phyloP scores from a whole-genome alignment of 805 yeast species.

The Ogataea pini region DNA sequence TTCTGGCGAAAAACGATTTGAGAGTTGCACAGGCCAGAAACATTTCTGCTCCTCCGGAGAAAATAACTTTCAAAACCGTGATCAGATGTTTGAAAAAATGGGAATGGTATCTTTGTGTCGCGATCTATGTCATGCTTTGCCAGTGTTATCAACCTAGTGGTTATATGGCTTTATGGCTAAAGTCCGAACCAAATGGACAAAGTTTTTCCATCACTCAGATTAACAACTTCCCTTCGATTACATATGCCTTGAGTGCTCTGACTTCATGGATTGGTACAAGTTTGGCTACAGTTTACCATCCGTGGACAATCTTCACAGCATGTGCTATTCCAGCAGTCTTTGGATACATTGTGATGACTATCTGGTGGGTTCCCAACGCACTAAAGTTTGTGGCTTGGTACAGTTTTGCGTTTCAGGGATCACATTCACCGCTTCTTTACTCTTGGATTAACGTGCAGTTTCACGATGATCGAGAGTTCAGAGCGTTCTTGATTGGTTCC shows the following conservation, averaged over 20 bases:
- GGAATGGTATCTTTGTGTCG: slow-evolving; percentile 8
- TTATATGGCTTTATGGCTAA: slow-evolving; percentile 5
- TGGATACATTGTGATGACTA: slow-evolving; percentile 4
- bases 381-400: slow-evolving; percentile 5
- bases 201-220: background rate
- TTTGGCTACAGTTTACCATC: slow-evolving; percentile 7
- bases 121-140: slow-evolving; percentile 1
- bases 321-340: slow-evolving; percentile 1
- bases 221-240: slow-evolving; percentile 5
- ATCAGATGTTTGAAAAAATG: slow-evolving; percentile 4
- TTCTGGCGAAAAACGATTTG: slow-evolving; percentile 38
- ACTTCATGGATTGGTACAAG: slow-evolving; percentile 5
- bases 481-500: slow-evolving; percentile 5
- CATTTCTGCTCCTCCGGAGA: slow-evolving; percentile 4
- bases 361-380: slow-evolving; percentile 3
- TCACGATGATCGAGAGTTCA: slow-evolving; percentile 3
- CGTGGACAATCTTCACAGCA: slow-evolving; percentile 3
- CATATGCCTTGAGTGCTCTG: slow-evolving; percentile 5
- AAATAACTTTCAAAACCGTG: slow-evolving; percentile 1
- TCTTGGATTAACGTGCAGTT: slow-evolving; percentile 6
- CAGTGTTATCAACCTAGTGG: slow-evolving; percentile 1
- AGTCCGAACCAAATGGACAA: slow-evolving; percentile 2
- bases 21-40: slow-evolving; percentile 34
- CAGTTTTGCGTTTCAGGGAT: slow-evolving; percentile 3
- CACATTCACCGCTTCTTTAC: slow-evolving; percentile 5